Evolutionary conservation across 306 rosid species (phyloP).

Genomic region (Prosopis cineraria): DNA sequence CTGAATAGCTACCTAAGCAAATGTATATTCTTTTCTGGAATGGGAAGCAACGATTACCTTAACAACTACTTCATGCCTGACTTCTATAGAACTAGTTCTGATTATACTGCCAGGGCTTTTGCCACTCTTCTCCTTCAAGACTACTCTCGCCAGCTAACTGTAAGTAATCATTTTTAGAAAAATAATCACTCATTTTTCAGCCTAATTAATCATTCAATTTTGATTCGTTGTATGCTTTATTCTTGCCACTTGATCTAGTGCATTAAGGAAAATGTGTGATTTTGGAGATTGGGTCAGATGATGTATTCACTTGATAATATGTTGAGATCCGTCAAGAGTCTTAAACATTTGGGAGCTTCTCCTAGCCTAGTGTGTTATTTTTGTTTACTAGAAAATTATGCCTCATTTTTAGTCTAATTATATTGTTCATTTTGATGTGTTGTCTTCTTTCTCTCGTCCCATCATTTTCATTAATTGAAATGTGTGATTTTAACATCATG

Average conservation of each 20-base stretch:
- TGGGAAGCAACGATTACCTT: slow-evolving; percentile 94
- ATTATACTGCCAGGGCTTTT: slow-evolving; percentile 57
- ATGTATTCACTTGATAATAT: no score
- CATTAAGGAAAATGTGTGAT: background rate
- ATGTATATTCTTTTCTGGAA: slow-evolving; percentile 77
- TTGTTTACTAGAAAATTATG: no score
- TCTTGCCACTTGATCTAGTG: background rate
- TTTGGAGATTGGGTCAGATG: background rate
- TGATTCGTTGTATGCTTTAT: no score
- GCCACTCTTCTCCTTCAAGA: slow-evolving; percentile 69
- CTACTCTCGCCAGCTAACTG: slow-evolving; percentile 65
- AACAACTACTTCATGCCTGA: slow-evolving; percentile 90
- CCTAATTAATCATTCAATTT: background rate
- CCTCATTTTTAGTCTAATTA: background rate
- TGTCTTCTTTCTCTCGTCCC: background rate
- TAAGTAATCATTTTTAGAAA: slow-evolving; percentile 32
- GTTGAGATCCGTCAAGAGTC: no score
- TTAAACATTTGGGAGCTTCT: no score
- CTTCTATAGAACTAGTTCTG: slow-evolving; percentile 63
- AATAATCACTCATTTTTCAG: background rate
- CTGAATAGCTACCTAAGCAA: slow-evolving; percentile 56
- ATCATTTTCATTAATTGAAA: background rate
- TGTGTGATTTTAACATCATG: background rate
- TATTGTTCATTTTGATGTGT: background rate
- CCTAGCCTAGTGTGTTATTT: background rate